Evolutionary conservation across 2,329 filamentous ascomycete genomes (phyloP).

Genomic region (Claviceps sorghi): DNA sequence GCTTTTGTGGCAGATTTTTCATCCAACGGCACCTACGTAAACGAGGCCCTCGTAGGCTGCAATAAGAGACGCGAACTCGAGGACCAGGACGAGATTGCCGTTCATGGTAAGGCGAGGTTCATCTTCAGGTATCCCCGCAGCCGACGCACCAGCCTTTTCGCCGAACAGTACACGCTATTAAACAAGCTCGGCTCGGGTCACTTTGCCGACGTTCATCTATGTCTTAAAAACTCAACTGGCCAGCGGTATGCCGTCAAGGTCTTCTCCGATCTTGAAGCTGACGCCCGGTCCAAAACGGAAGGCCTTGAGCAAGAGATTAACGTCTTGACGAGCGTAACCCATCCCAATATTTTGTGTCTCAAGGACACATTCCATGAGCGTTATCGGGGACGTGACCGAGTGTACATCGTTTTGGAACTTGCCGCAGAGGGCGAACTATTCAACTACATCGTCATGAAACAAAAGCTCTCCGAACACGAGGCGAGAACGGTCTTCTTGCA

Average conservation of each 20-base stretch:
- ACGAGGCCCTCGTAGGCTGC: conserved; percentile 76
- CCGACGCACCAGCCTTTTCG: conserved; percentile 61
- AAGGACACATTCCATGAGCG: conserved; percentile 91
- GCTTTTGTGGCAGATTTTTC: conserved; percentile 87
- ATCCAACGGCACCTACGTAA: conserved; percentile 92
- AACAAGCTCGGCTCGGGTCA: conserved; percentile 87
- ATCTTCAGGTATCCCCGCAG: conserved; percentile 79
- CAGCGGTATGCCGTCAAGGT: conserved; percentile 83
- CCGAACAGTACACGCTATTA: conserved; percentile 71
- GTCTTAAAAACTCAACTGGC: conserved; percentile 72
- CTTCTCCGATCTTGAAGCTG: conserved; percentile 76
- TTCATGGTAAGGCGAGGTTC: conserved; percentile 73
- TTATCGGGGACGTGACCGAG: conserved; percentile 73
- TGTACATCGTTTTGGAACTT: conserved; percentile 83
- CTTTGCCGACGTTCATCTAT: conserved; percentile 86
- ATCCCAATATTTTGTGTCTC: conserved; percentile 80
- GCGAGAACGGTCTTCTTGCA: conserved; percentile 79
- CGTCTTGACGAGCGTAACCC: conserved; percentile 91
- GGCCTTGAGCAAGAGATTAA: conserved; percentile 90
- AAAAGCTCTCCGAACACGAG: conserved; percentile 74
- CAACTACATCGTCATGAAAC: conserved; percentile 83
- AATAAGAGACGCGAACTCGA: conserved; percentile 82
- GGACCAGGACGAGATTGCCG: conserved; percentile 80
- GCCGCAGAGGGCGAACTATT: conserved; percentile 90
- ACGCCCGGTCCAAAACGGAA: conserved; percentile 71